Conservation (phyloP, 108 stramenopile genomes). For the Nitzschia palea region DNA sequence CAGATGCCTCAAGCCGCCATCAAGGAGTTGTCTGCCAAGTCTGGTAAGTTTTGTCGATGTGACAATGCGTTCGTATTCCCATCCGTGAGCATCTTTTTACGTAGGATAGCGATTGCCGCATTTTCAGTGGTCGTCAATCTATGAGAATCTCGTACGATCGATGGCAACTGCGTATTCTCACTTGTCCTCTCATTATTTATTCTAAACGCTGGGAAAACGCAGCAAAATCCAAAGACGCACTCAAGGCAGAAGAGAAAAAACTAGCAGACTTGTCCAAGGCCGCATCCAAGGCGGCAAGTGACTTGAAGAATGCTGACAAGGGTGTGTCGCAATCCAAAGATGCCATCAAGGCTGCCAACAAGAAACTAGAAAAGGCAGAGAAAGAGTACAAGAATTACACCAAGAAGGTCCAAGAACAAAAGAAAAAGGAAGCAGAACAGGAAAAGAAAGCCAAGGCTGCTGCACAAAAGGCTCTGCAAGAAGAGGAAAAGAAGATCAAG, state of each 20-base stretch:
- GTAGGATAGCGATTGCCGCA: not conserved
- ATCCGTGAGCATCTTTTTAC: not conserved
- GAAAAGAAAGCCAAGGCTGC: slow-evolving; percentile 21
- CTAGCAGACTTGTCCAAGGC: slow-evolving; percentile 13
- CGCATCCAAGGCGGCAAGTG: slow-evolving; percentile 4
- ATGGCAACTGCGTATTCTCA: too few species aligned
- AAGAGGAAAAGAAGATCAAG: slow-evolving; percentile 28
- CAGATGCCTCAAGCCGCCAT: slow-evolving; percentile 32
- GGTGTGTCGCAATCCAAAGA: slow-evolving; percentile 14
- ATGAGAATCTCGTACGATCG: too few species aligned
- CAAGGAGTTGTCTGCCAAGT: slow-evolving; percentile 19
- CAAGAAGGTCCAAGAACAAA: slow-evolving; percentile 11
- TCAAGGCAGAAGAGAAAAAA: slow-evolving; percentile 20
- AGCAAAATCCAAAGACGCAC: slow-evolving; percentile 11
- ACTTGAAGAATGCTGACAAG: slow-evolving; percentile 15
- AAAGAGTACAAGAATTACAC: slow-evolving; percentile 18
- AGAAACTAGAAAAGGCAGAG: slow-evolving; percentile 29
- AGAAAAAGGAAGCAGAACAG: slow-evolving; percentile 9
- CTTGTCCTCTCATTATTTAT: too few species aligned
- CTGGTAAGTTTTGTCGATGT: slow-evolving; percentile 18
- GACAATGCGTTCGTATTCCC: too few species aligned
- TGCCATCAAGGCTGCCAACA: slow-evolving; percentile 25
- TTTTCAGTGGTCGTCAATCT: too few species aligned
- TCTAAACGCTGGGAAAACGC: too few species aligned
- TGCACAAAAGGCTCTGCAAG: slow-evolving; percentile 20